These are phyloP conservation scores for Isochrysis galbana DNA, from an alignment of 78 protist genomes.

Conservation along the genomic window DNA sequence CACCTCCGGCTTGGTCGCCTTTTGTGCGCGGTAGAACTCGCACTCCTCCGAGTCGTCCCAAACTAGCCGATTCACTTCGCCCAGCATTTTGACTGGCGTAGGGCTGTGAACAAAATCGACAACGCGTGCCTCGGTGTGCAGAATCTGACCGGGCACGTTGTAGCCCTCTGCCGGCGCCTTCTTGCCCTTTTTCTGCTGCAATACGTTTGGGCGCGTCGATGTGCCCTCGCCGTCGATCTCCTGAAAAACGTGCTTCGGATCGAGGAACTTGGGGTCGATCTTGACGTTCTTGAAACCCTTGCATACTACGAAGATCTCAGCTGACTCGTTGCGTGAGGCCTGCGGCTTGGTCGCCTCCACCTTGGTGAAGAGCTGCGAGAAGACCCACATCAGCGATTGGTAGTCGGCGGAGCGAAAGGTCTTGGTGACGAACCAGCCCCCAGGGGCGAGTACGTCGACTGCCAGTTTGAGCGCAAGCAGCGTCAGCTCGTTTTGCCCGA, in stretches of 20 bases:
- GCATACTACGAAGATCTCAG: conserved; percentile 98
- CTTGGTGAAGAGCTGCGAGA: conserved; percentile 84
- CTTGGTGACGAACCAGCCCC: conserved; percentile 90
- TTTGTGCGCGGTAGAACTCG: not conserved
- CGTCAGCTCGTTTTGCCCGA: conserved; percentile 87
- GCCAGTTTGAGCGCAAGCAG: conserved; percentile 92
- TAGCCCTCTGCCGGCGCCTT: conserved; percentile 14
- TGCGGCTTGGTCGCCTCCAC: conserved; percentile 97
- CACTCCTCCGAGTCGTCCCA: conserved; percentile 59
- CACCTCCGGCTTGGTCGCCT: not conserved
- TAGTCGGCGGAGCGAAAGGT: conserved; percentile 97
- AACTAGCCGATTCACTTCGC: conserved; percentile 23
- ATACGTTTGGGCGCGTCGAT: not conserved
- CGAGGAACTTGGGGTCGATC: conserved; percentile 66
- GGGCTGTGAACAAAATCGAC: conserved; percentile 50
- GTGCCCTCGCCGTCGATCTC: not conserved
- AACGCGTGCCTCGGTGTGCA: not conserved
- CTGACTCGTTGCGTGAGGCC: conserved; percentile 88
- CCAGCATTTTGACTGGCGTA: conserved; percentile 60
- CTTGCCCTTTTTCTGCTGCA: conserved; percentile 9
- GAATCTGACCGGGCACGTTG: not conserved
- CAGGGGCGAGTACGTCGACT: conserved; percentile 77
- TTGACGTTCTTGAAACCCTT: conserved; percentile 3
- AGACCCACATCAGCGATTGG: conserved; percentile 90
- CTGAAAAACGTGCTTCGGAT: conserved; percentile 70